Conservation (phyloP, 371 early-diverging fungal species). For the Syncephalastrum sp. region DNA sequence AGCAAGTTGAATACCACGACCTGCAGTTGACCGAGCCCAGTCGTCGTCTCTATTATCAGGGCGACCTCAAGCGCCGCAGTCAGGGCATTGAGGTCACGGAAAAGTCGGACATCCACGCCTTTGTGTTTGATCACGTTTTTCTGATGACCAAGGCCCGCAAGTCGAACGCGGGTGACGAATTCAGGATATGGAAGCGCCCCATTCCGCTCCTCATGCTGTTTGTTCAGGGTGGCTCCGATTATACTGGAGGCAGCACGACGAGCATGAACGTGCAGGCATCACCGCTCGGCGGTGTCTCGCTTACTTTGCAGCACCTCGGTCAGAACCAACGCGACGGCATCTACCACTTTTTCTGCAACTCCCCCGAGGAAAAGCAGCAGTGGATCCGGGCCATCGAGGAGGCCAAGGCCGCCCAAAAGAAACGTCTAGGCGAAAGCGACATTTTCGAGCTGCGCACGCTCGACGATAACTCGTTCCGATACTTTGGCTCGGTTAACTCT, state of each 20-base stretch:
- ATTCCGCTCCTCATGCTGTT: conserved; percentile 64
- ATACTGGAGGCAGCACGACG: conserved; percentile 10
- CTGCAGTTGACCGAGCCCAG: conserved; percentile 70
- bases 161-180: conserved; percentile 54
- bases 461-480: conserved; percentile 42
- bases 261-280: neutral
- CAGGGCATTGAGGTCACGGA: conserved; percentile 67
- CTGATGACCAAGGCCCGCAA: conserved; percentile 74
- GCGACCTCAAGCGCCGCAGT: conserved; percentile 71
- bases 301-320: conserved; percentile 41
- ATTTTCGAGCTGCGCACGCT: conserved; percentile 65
- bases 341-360: conserved; percentile 45
- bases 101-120: conserved; percentile 69
- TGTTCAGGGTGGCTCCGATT: conserved; percentile 30
- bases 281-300: conserved; percentile 13
- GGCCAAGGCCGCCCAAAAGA: conserved; percentile 56
- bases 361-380: conserved; percentile 73
- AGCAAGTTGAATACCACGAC: conserved; percentile 58
- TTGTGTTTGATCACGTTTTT: conserved; percentile 88
- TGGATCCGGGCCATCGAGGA: conserved; percentile 87
- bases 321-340: conserved; percentile 31
- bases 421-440: conserved; percentile 49
- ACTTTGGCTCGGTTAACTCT: conserved; percentile 17
- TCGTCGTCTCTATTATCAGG: conserved; percentile 75
- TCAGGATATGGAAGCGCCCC: conserved; percentile 66